A percentile compares a stretch with the other conserved stretches of the same genome.
These are phyloP conservation scores for Leccinum aurantiacum DNA, from an alignment of 768 basidiomycete genomes.

Conservation along the genomic window DNA sequence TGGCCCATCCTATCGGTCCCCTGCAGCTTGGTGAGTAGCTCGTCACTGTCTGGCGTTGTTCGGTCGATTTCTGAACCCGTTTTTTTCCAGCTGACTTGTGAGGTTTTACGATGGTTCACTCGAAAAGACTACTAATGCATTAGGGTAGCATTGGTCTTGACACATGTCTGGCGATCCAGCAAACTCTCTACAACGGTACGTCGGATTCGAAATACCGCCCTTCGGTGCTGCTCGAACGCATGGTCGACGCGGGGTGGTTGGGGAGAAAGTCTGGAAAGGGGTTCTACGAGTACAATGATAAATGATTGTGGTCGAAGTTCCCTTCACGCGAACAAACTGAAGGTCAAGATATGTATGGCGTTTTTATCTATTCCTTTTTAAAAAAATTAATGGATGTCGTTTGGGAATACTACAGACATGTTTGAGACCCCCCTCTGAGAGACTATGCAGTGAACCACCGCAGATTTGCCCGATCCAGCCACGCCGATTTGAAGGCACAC, in stretches of 20 bases:
- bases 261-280: slow-evolving; percentile 93
- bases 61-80: slow-evolving; percentile 2
- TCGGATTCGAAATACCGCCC: slow-evolving; percentile 96
- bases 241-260: slow-evolving; percentile 96
- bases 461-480: no score
- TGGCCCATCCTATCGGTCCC: slow-evolving; percentile 95
- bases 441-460: no score
- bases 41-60: not conserved
- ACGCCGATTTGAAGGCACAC: no score
- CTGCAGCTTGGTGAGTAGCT: slow-evolving; percentile 69
- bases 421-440: no score
- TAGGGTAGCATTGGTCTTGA: slow-evolving; percentile 86
- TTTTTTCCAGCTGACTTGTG: slow-evolving; percentile 31
- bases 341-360: not conserved
- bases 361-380: not conserved
- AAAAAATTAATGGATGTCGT: no score
- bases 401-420: no score
- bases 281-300: slow-evolving; percentile 78
- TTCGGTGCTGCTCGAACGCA: slow-evolving; percentile 82
- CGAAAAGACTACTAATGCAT: not conserved
- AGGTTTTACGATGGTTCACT: slow-evolving; percentile 6
- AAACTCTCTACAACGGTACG: slow-evolving; percentile 85
- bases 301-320: not conserved
- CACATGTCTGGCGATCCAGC: slow-evolving; percentile 91
- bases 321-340: not conserved